Percentiles rank a stretch among this genome's conserved stretches.
Conservation (phyloP, 768 basidiomycete genomes). For the Mycena alexandri region DNA sequence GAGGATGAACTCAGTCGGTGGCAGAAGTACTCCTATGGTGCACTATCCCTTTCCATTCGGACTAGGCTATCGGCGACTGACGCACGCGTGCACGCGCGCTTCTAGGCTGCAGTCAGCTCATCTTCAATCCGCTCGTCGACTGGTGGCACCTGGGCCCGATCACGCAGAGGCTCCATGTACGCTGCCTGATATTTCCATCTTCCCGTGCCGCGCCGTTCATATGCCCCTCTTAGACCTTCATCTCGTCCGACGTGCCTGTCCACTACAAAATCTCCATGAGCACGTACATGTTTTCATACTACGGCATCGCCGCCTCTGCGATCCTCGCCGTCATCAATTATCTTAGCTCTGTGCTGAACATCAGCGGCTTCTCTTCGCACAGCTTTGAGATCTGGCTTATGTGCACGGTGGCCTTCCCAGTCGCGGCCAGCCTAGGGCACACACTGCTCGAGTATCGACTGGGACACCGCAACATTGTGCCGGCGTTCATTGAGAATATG, state of each 20-base stretch:
- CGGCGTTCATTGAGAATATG: slow-evolving; percentile 68
- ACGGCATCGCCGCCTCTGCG: slow-evolving; percentile 75
- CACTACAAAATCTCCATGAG: slow-evolving; percentile 89
- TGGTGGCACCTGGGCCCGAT: slow-evolving; percentile 89
- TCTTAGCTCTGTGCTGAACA: slow-evolving; percentile 66
- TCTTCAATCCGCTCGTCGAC: slow-evolving; percentile 84
- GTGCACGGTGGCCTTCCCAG: slow-evolving; percentile 77
- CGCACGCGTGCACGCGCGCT: not conserved
- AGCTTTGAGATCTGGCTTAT: slow-evolving; percentile 82
- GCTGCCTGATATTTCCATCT: not conserved
- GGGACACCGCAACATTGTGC: slow-evolving; percentile 64
- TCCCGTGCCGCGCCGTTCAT: not conserved
- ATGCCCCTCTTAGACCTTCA: slow-evolving; percentile 56
- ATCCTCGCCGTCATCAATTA: slow-evolving; percentile 77
- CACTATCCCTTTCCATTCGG: not conserved
- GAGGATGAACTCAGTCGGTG: slow-evolving; percentile 91
- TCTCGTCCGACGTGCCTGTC: slow-evolving; percentile 82
- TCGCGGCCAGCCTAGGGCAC: slow-evolving; percentile 74
- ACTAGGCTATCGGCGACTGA: not conserved
- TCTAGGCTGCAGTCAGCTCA: slow-evolving; percentile 77
- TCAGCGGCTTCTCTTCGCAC: slow-evolving; percentile 79
- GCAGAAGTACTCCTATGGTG: slow-evolving; percentile 90
- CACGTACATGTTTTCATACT: slow-evolving; percentile 75
- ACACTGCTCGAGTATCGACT: slow-evolving; percentile 79
- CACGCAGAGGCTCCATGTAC: slow-evolving; percentile 75